Conservation (phyloP, 139 green algal genomes). For the Picochlorum sp. region DNA sequence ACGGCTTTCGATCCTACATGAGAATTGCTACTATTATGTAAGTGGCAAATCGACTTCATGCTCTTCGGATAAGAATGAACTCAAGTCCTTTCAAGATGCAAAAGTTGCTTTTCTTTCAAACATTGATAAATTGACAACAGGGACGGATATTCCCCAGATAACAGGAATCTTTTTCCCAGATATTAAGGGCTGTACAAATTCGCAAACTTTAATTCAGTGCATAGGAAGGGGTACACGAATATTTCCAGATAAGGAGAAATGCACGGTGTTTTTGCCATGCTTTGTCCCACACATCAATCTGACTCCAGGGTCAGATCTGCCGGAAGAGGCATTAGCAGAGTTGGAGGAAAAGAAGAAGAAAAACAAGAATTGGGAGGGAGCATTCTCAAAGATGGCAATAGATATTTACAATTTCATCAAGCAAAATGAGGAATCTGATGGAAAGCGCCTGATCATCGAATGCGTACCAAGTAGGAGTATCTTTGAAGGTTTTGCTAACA, state of each 20-base stretch:
- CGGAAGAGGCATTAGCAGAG: neutral
- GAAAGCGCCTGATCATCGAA: too few relatives aligned
- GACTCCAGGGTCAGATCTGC: neutral
- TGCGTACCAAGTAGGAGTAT: too few relatives aligned
- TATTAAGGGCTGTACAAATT: neutral
- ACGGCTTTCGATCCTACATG: neutral
- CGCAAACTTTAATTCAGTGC: neutral
- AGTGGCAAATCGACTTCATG: too few relatives aligned
- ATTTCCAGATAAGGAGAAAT: neutral
- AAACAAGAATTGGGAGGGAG: neutral
- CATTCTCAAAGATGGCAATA: neutral
- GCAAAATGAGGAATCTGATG: too few relatives aligned
- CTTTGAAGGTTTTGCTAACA: too few relatives aligned
- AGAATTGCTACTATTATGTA: neutral
- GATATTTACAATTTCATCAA: too few relatives aligned
- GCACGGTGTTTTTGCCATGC: neutral
- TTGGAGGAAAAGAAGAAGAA: neutral
- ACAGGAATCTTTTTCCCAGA: neutral
- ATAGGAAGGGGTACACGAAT: neutral
- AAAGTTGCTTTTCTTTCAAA: neutral
- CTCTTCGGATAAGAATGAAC: neutral
- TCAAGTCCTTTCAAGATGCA: neutral
- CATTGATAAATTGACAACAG: neutral
- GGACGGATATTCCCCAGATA: neutral
- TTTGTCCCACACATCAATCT: neutral